Base-by-base conservation (phyloP, 805 yeast genomes). In the Myxozyma vanderwaltii region DNA sequence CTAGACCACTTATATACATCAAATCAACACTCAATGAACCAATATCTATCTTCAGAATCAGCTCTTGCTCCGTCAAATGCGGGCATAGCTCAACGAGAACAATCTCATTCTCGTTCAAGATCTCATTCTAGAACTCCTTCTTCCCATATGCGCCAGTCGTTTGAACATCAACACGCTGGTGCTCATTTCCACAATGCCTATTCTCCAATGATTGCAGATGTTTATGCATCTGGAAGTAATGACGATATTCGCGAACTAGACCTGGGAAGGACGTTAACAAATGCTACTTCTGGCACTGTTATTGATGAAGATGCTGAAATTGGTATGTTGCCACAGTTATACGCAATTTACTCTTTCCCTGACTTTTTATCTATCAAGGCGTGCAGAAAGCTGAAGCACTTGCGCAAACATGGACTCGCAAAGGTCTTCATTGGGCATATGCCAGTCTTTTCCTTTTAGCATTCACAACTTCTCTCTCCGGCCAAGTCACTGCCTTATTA, bases 371-470 rank as follows among this genome's bases (percentile, higher is more conserved):
- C 38, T 19, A 27, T 17, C n/a, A 31, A 51, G 65, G 65, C 24
- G 65, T 63, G 6, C 62, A 50, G n/a, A 56, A 57, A 31, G 58
- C 59, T 10, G 60, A 53, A 46, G 41, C 58, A 13, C 45, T 63
- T 26, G 40, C 66, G 1, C 66, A 59, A 15, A 56, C 65, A n/a
- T 63, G 66, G 66, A 56, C 66, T 3, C 57, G 59, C 12, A 19
- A 44, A n/a, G 47, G 59, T 8, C 40, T 63, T 13, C 56, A 61
- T 44, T 45, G 49, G 21, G 66, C 66, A 1, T 63, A 63, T 45
- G 29, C 53, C 36, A 68, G 69, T 17, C 63, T 67, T 15, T 54
- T 67, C 43, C 48, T 61, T 19, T 54, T 67, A 29, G 66, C 69
- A 19, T 64, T 67, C 51, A 55, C 65, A 21, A 50, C 58, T 10